Base-by-base conservation (phyloP, 2,329 filamentous ascomycete genomes). In the Alternaria consortialis region DNA sequence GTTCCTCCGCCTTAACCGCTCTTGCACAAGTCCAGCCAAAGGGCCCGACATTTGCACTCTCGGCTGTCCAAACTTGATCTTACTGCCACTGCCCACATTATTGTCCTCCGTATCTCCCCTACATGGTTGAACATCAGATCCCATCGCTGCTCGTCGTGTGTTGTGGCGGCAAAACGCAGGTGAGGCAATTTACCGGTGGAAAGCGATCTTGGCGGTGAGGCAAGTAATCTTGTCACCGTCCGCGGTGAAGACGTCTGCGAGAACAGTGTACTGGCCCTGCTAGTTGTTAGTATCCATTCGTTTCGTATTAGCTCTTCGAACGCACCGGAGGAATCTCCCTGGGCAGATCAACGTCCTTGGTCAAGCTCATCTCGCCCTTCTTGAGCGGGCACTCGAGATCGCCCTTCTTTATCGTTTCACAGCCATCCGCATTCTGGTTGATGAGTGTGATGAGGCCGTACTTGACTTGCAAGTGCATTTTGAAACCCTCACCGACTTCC, bases 401-500 rank as follows among this genome's bases (percentile, higher is more conserved):
- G 44, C 97, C 92, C 69, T 97, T 93, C 77, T 87, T 84, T 67
- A 97, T 87, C 78, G 97, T 90, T 62, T 97, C 91, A 84, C 95
- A 99, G 37, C 98, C 87, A 76, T 97, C 91, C 73, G 90, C 89
- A 68, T 85, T 87, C 67, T 91, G 91, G 79, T 87, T 92, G 80
- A 99, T 88, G 66, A 99, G 87, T 56, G 89, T 91, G 79, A 99
- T 97, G 68, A 97, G 85, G 62, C 94, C 94, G 80, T 97, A 97
- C 83, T 97, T 97, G 81, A 99, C 94, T 68, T 89, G 86, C 40
- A 99, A 79, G 48, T 90, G 84, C 64, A 97, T 90, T 72, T 91
- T 92, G 62, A 94, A 92, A 60, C 93, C 94, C 60, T 93, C 78
- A 56, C 88, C 86, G 66, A 99, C 88, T 53, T 85, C 81, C 74